A percentile compares a stretch with the other conserved stretches of the same genome.
phyloP scores from a whole-genome alignment of 2,329 filamentous ascomycete species.

The Samsoniella hepiali region DNA sequence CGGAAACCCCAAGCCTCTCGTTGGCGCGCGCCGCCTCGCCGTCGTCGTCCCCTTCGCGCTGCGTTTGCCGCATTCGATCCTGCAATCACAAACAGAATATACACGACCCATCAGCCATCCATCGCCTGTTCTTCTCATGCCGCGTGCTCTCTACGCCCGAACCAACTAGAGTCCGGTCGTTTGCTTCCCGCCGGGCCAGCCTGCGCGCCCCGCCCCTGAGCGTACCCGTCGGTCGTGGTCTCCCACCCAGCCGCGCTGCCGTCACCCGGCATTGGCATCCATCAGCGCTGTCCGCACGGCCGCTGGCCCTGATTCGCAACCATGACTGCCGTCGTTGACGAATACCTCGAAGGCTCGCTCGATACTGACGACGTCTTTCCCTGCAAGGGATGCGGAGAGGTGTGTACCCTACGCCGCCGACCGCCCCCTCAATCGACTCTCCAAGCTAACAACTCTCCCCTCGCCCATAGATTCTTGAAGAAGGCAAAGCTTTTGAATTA shows the following conservation, averaged over 20 bases:
- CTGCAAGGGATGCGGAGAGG: conserved; percentile 91
- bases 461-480: conserved; percentile 75
- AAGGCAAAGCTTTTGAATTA: conserved; percentile 97
- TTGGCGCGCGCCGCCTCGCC: not conserved
- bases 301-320: conserved; percentile 21
- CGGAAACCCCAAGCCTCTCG: not conserved
- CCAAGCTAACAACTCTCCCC: conserved; percentile 21
- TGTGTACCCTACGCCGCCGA: conserved; percentile 41
- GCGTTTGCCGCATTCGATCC: not conserved
- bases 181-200: conserved; percentile 5
- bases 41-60: not conserved
- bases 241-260: conserved; percentile 1
- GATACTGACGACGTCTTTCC: conserved; percentile 82
- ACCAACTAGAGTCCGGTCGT: not conserved
- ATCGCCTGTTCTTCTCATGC: not conserved
- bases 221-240: not conserved
- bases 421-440: not conserved
- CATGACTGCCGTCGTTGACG: conserved; percentile 54
- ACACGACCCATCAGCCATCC: not conserved
- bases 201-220: conserved; percentile 12
- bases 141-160: not conserved
- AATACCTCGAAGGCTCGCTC: conserved; percentile 62
- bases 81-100: not conserved
- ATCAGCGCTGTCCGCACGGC: conserved; percentile 1
- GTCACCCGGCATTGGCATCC: conserved; percentile 9